Evolutionary conservation across 805 yeast genomes (phyloP), one percentile per base, ranked within the genome.

Genomic region (Candida easanensis): DNA sequence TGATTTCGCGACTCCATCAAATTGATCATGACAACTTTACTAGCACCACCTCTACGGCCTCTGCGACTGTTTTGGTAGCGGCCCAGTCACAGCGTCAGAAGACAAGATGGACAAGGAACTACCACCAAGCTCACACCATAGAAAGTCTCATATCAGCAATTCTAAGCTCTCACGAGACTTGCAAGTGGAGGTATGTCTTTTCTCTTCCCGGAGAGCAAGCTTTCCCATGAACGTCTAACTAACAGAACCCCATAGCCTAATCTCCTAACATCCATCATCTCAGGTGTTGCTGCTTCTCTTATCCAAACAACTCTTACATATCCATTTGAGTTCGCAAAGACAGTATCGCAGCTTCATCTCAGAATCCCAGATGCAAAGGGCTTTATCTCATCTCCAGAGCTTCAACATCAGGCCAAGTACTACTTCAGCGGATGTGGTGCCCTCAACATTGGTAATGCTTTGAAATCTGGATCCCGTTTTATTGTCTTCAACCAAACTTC

Each of bases 401-500:
- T 60, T 32, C 47, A 56, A 41, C 62, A 58, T 38, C 62, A 65
- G 36, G 51, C 66, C n/a, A 68, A 64, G 37, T 51, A 55, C 23
- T 67, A 62, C 48, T 68, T 69, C 45, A 58, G 69, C 19, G 97
- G 98, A 1, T 78, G 87, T 53, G 76, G 85, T 39, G 88, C 95
- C 0, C 63, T 88, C 46, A 84, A 88, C 28, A 50, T 80, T 0
- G 97, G 97, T 4, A 80, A 81, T 46, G 73, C 87, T 1, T 55
- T 81, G 41, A 90, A 89, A 62, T 82, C 95, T 4, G 70, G 78
- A 6, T 76, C 88, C 6, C 66, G 98, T 44, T 80, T 90, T 55
- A 68, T 81, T 20, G 75, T 84, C 38, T 91, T 86, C 68, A 85
- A 88, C 49, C 77, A 80, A 67, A 80, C 84, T 44, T 79, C 88